phyloP scores from a whole-genome alignment of 306 rosid species.

The Lupinus albus region DNA sequence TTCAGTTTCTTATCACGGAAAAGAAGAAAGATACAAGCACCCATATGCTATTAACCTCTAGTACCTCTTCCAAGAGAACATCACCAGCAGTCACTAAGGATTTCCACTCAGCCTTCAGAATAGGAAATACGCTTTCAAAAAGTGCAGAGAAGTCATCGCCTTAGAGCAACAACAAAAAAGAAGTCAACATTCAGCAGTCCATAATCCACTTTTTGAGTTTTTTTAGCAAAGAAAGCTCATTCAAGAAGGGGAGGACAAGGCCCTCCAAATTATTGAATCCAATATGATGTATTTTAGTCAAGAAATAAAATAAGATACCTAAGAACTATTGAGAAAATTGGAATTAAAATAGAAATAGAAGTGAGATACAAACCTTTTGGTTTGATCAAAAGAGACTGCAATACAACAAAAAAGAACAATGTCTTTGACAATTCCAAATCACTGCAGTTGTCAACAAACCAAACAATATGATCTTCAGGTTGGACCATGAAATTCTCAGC shows the following conservation, averaged over 20 bases:
- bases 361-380: constrained; percentile 51
- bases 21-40: constrained; percentile 12
- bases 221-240: background rate
- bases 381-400: constrained; percentile 57
- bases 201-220: background rate
- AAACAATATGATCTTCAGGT: constrained; percentile 56
- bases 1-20: constrained; percentile 23
- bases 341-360: constrained; percentile 12
- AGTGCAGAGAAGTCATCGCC: constrained; percentile 49
- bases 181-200: constrained; percentile 34
- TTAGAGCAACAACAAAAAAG: constrained; percentile 35
- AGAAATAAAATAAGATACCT: background rate
- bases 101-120: constrained; percentile 79
- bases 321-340: constrained; percentile 1
- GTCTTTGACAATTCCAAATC: constrained; percentile 67
- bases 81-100: constrained; percentile 49
- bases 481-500: constrained; percentile 59
- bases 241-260: background rate
- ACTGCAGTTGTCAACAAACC: constrained; percentile 61
- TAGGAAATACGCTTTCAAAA: constrained; percentile 58
- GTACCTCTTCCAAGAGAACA: constrained; percentile 64
- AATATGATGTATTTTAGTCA: background rate
- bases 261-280: constrained; percentile 18
- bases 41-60: background rate
- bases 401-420: constrained; percentile 60